Base-by-base conservation (phyloP, 2,329 filamentous ascomycete species). In the Penicillium sp. region DNA sequence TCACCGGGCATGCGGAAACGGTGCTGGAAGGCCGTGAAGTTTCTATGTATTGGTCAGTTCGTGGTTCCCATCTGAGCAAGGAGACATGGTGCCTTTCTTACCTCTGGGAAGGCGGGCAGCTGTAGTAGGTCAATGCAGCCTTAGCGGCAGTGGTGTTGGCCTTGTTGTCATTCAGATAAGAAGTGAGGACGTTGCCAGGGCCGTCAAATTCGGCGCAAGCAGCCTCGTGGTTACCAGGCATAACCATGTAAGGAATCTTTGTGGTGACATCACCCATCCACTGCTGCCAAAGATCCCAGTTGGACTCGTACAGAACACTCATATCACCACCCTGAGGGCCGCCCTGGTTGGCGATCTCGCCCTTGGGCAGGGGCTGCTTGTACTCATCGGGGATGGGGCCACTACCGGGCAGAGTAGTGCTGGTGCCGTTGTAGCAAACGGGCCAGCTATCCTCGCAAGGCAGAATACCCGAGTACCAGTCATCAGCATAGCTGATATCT, bases 211-310 rank as follows among this genome's bases (percentile, higher is more conserved):
- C 81, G 42, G 77, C 78, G 63, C 81, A 82, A 1, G 80, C 68
- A 1, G 79, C 79, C 67, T 83, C 81, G 62, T 84, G 82, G 69
- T 85, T 84, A 13, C 82, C 82, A 1, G 81, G 79, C 5, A 81
- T 64, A 22, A 80, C 78, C 81, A 83, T 83, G 73, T 83, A 82
- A 0, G 81, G 81, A 7, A 82, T 71, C 66, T 78, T 80, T 52
- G 61, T 71, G 10, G 78, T 78, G 52, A 83, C 70, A 7, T 68
- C 68, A 63, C 73, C 75, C 64, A 82, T 74, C 80, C 80, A 82
- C 67, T 83, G 79, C 67, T 83, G 81, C 80, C 81, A 83, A 6
- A 83, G 72, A 68, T 83, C 81, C 80, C 80, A 83, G 65, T 83
- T 83, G 26, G 76, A 79, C 69, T 83, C 81, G 68, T 83, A 83